A percentile compares a stretch with the other conserved stretches of the same genome.
These are phyloP conservation scores for Termitomyces sp. DNA, from an alignment of 768 basidiomycete species.

Conservation along the genomic window DNA sequence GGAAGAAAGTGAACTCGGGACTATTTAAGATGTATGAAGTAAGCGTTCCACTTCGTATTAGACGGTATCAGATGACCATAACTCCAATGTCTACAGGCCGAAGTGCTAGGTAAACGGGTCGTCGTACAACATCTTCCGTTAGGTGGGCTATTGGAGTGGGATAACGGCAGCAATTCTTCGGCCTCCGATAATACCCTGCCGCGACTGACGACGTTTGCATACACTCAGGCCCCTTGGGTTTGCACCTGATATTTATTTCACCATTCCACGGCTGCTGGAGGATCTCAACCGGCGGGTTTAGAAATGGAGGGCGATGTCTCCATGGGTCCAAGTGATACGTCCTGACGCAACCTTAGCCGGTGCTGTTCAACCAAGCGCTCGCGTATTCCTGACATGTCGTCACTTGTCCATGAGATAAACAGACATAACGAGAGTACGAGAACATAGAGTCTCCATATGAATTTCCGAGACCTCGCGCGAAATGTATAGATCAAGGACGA, in stretches of 20 bases:
- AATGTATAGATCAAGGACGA: not conserved
- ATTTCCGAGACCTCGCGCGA: constrained; percentile 14
- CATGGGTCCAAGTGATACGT: not conserved
- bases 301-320: not conserved
- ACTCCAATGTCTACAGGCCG: constrained; percentile 43
- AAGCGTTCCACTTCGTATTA: constrained; percentile 16
- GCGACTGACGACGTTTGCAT: not conserved
- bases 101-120: constrained; percentile 91
- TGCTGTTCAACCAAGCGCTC: not conserved
- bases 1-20: constrained; percentile 87
- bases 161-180: constrained; percentile 6
- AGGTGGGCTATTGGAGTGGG: constrained; percentile 78
- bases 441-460: not conserved
- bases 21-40: constrained; percentile 96
- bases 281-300: not conserved
- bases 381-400: not conserved
- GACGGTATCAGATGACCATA: not conserved
- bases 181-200: constrained; percentile 7
- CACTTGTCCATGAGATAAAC: not conserved
- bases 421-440: not conserved
- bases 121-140: constrained; percentile 93
- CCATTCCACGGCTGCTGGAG: not conserved
- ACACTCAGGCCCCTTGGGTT: constrained; percentile 8
- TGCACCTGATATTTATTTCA: not conserved
- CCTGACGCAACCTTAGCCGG: not conserved